Evolutionary conservation across 2,329 filamentous ascomycete species (phyloP).

Genomic region (Ophioceras dolichostomum): DNA sequence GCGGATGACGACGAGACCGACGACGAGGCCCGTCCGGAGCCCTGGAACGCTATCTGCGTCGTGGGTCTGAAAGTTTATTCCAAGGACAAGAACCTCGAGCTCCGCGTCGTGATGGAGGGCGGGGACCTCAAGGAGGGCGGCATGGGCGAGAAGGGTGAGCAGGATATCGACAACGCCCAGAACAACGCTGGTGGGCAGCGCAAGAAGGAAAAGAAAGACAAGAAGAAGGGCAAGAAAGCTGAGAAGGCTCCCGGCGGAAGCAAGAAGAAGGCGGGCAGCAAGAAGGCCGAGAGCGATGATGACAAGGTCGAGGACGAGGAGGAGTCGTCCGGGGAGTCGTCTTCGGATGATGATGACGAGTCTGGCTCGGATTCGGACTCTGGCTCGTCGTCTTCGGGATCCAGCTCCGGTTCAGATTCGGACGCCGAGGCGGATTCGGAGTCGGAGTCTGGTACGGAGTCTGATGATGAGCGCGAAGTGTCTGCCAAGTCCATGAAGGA

Average conservation of each 20-base stretch:
- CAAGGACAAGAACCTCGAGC: constrained; percentile 38
- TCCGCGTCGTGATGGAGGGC: constrained; percentile 44
- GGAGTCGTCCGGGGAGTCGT: too few relatives aligned
- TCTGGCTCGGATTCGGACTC: too few relatives aligned
- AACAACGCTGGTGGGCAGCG: constrained; percentile 38
- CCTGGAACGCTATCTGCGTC: constrained; percentile 52
- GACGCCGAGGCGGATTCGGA: too few relatives aligned
- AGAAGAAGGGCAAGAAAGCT: constrained; percentile 33
- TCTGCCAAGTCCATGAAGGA: too few relatives aligned
- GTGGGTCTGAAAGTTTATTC: constrained; percentile 50
- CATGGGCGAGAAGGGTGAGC: constrained; percentile 43
- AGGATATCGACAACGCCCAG: constrained; percentile 44
- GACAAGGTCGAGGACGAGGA: constrained; percentile 11
- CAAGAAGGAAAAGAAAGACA: constrained; percentile 13
- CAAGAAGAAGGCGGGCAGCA: constrained; percentile 36
- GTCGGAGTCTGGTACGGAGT: too few relatives aligned
- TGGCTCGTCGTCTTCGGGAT: too few relatives aligned
- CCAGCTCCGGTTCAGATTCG: too few relatives aligned
- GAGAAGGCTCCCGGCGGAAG: constrained; percentile 43
- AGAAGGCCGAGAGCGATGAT: constrained; percentile 9
- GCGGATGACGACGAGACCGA: constrained; percentile 32
- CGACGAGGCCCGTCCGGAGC: constrained; percentile 39
- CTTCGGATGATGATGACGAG: too few relatives aligned
- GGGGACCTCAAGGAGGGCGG: constrained; percentile 39
- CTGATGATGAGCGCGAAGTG: too few relatives aligned